Evolutionary conservation across 495 filamentous ascomycete genomes (phyloP).

Genomic region (Recurvomyces mirabilis): DNA sequence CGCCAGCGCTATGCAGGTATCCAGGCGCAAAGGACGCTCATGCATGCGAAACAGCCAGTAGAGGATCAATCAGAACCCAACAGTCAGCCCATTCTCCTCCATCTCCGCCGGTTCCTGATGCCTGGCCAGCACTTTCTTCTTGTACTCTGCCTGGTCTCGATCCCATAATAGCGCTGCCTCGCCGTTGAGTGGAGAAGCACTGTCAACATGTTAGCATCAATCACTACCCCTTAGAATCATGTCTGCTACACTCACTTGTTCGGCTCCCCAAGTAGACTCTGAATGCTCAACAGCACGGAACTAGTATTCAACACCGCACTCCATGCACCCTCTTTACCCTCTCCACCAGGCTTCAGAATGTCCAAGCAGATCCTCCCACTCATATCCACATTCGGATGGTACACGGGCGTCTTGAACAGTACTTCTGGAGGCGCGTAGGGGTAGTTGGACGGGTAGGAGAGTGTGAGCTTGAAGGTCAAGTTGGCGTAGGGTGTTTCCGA

Average conservation of each 20-base stretch:
- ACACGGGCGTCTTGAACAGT: slow-evolving; percentile 42
- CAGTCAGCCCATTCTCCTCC: slow-evolving; percentile 10
- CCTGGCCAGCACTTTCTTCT: slow-evolving; percentile 56
- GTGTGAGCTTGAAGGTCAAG: slow-evolving; percentile 85
- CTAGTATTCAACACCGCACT: slow-evolving; percentile 90
- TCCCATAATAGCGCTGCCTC: slow-evolving; percentile 97
- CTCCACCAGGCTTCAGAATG: slow-evolving; percentile 57
- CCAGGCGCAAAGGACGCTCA: neutral
- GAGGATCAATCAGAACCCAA: slow-evolving; percentile 1
- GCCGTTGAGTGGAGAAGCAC: slow-evolving; percentile 87
- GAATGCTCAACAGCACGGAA: slow-evolving; percentile 81
- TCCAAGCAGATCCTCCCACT: slow-evolving; percentile 48
- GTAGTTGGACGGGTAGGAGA: slow-evolving; percentile 84
- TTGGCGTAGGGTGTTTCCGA: slow-evolving; percentile 82
- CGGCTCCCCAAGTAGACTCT: slow-evolving; percentile 90
- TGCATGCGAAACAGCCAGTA: neutral
- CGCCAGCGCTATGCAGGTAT: slow-evolving; percentile 1
- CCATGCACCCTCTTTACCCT: slow-evolving; percentile 63
- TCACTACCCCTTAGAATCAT: neutral
- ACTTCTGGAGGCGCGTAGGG: slow-evolving; percentile 89
- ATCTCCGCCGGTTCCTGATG: slow-evolving; percentile 40
- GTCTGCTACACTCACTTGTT: slow-evolving; percentile 61
- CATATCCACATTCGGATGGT: slow-evolving; percentile 37
- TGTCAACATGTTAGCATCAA: slow-evolving; percentile 28
- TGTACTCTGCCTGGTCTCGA: slow-evolving; percentile 74